phyloP scores from a whole-genome alignment of 2,329 filamentous ascomycete species.

The Didymella pomorum region DNA sequence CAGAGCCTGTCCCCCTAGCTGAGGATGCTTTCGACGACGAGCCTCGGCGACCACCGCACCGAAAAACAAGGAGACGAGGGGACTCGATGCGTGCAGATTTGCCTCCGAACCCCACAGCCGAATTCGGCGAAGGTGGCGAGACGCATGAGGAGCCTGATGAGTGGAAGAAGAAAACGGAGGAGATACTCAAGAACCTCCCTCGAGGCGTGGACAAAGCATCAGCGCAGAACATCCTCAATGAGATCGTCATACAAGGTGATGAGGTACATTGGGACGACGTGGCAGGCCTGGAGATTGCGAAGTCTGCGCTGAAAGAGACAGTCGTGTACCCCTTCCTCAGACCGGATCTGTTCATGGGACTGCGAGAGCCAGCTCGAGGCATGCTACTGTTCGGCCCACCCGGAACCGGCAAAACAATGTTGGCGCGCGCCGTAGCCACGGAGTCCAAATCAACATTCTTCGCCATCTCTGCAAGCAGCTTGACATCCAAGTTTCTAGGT shows the following conservation, averaged over 20 bases:
- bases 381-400: constrained; percentile 97
- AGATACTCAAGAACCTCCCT: constrained; percentile 77
- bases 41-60: constrained; percentile 33
- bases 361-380: constrained; percentile 90
- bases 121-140: constrained; percentile 33
- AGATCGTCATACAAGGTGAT: constrained; percentile 93
- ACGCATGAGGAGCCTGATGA: constrained; percentile 43
- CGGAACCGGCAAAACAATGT: constrained; percentile 98
- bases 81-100: constrained; percentile 44
- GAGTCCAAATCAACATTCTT: constrained; percentile 97
- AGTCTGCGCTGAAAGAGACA: constrained; percentile 90
- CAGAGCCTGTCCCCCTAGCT: constrained; percentile 32
- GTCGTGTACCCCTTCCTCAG: constrained; percentile 97
- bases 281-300: constrained; percentile 87
- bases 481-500: constrained; percentile 95
- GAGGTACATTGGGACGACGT: constrained; percentile 96
- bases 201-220: constrained; percentile 81
- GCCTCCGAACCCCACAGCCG: constrained; percentile 43
- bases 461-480: constrained; percentile 90
- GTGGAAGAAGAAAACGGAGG: constrained; percentile 45
- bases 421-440: constrained; percentile 91
- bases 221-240: constrained; percentile 92
- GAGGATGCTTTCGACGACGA: constrained; percentile 32
- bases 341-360: constrained; percentile 93
- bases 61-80: constrained; percentile 40